These are phyloP conservation scores for Chaetomiaceae sp. DNA, from an alignment of 2,329 filamentous ascomycete species.

Conservation along the genomic window DNA sequence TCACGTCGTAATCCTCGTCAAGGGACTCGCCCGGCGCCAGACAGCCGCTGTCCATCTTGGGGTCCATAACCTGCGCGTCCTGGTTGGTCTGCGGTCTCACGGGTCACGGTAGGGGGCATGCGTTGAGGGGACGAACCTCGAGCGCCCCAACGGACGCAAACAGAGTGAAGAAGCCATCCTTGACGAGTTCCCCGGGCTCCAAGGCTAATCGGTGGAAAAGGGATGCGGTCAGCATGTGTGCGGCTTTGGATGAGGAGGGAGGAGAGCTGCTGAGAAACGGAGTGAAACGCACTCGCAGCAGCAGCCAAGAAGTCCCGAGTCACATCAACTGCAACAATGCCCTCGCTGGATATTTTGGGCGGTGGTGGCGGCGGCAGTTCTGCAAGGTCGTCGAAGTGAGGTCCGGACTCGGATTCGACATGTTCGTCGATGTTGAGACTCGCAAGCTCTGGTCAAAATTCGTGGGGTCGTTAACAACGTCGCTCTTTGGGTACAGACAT, in stretches of 20 bases:
- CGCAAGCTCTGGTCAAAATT: constrained; percentile 13
- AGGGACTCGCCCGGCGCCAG: constrained; percentile 71
- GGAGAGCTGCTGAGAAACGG: neutral
- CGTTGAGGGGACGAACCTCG: constrained; percentile 45
- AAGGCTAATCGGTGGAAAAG: constrained; percentile 48
- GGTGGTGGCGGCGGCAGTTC: constrained; percentile 30
- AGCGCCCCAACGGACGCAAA: constrained; percentile 89
- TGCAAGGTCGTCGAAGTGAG: constrained; percentile 19
- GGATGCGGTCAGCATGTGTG: constrained; percentile 22
- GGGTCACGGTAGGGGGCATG: too few species aligned
- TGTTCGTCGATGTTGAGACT: constrained; percentile 23
- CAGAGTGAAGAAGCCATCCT: constrained; percentile 89
- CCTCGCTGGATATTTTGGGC: constrained; percentile 38
- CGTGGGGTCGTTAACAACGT: constrained; percentile 2
- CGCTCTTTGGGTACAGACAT: too few species aligned
- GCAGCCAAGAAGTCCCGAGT: constrained; percentile 50
- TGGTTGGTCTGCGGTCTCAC: constrained; percentile 1
- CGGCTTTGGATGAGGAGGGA: neutral
- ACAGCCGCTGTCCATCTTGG: constrained; percentile 96
- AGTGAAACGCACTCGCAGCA: constrained; percentile 39
- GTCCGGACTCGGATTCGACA: neutral
- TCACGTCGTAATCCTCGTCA: constrained; percentile 75
- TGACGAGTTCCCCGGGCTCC: constrained; percentile 74
- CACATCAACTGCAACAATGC: constrained; percentile 52
- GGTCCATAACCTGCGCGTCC: constrained; percentile 84